Conservation (phyloP, 2,329 filamentous ascomycete genomes). For the Pseudocercospora ulei region DNA sequence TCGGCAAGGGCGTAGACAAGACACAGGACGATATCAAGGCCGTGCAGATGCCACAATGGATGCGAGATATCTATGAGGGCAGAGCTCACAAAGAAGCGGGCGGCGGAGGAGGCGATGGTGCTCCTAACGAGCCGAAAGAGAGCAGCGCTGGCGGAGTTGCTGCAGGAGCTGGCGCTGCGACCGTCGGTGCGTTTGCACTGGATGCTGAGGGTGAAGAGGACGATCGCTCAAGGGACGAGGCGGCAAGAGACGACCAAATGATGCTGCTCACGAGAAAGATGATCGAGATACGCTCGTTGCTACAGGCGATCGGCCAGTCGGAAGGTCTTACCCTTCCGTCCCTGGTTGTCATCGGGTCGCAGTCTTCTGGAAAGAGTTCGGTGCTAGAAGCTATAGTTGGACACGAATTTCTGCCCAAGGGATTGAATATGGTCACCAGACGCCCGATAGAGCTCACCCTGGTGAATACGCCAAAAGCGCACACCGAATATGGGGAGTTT, state of each 20-base stretch:
- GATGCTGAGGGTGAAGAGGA: conserved; percentile 58
- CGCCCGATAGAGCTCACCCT: conserved; percentile 92
- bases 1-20: conserved; percentile 67
- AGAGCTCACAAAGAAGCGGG: conserved; percentile 28
- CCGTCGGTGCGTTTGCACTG: conserved; percentile 69
- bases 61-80: conserved; percentile 53
- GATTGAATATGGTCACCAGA: conserved; percentile 96
- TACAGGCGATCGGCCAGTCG: conserved; percentile 86
- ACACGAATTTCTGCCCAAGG: conserved; percentile 94
- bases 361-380: conserved; percentile 96
- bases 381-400: conserved; percentile 94
- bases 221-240: conserved; percentile 51
- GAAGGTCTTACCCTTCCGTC: conserved; percentile 80
- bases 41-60: conserved; percentile 58
- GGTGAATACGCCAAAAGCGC: conserved; percentile 82
- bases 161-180: conserved; percentile 57
- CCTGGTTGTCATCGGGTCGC: conserved; percentile 97
- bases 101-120: conserved; percentile 32
- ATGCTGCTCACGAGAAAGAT: conserved; percentile 99
- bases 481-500: conserved; percentile 90
- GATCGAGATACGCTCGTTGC: conserved; percentile 92
- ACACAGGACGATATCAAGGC: conserved; percentile 55
- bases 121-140: conserved; percentile 35
- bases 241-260: conserved; percentile 91
- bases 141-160: conserved; percentile 45